These are phyloP conservation scores for Jaapia argillacea DNA, from an alignment of 768 basidiomycete genomes.

Conservation along the genomic window DNA sequence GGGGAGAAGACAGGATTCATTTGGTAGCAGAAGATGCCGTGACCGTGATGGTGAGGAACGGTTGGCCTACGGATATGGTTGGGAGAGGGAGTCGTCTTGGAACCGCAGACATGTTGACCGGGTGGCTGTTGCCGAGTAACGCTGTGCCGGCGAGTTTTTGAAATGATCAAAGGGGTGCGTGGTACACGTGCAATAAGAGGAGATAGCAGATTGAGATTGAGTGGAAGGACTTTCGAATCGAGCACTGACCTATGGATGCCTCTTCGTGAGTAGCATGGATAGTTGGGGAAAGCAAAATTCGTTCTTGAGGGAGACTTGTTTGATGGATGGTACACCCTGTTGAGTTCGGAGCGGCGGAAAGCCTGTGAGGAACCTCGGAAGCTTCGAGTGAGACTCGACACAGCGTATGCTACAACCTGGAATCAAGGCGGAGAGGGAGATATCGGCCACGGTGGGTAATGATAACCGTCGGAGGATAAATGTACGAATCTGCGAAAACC, in stretches of 20 bases:
- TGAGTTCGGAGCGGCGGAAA: constrained; percentile 19
- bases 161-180: no score
- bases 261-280: constrained; percentile 29
- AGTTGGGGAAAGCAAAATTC: constrained; percentile 32
- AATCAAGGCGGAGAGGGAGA: constrained; percentile 39
- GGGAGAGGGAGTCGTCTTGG: no score
- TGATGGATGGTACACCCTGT: constrained; percentile 20
- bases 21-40: no score
- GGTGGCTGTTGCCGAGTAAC: no score
- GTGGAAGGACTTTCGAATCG: no score
- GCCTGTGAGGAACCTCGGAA: constrained; percentile 36
- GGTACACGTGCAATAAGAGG: no score
- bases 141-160: no score
- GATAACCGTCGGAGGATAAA: constrained; percentile 47
- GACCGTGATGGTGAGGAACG: no score
- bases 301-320: constrained; percentile 28
- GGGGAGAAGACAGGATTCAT: no score
- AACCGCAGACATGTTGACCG: no score
- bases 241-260: constrained; percentile 30
- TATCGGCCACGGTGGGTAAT: constrained; percentile 36
- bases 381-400: constrained; percentile 55
- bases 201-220: no score
- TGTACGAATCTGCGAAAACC: constrained; percentile 40
- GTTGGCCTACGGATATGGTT: no score
- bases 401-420: constrained; percentile 37